Evolutionary conservation across 2,329 filamentous ascomycete genomes (phyloP), one percentile per base, ranked within the genome.

Genomic region (Aspergillus arachidicola): DNA sequence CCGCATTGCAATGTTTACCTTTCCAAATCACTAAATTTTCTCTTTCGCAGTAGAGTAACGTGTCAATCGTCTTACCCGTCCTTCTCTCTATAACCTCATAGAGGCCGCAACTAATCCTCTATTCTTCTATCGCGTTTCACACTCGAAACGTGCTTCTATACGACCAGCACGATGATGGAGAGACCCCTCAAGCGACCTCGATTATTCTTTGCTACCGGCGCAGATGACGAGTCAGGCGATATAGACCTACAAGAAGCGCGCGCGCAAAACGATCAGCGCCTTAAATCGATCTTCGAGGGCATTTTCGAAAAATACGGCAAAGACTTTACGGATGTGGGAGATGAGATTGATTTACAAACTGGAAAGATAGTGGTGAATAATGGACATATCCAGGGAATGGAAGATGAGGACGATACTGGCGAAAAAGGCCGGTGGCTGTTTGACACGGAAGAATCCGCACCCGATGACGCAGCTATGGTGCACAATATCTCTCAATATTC

Each of bases 271-370:
- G 89, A 92, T 65, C 81, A 84, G 66, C 88, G 88, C 63, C 85
- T 97, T 46, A 94, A 95, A 75, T 89, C 88, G n/a, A 88, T 88
- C 6, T 95, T 96, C 75, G 93, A 97, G 73, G 83, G 87, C 61
- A 96, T 98, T 60, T 97, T 97, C 74, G 87, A 90, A 64, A 97
- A 96, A 76, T 97, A 96, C 75, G 89, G 85, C 59, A 89, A 85
- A 67, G 91, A 97, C 75, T 97, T 97, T 72, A 88, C 88, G 2
- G 91, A 89, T 5, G 84, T 94, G 57, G 93, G 90, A 59, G 94
- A 98, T 76, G 93, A 97, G 79, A 93, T 98, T 71, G 92, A 98
- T 76, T 82, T 97, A 61, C 82, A 84, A 57, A 94, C 91, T 0
- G 93, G 92, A 59, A 83, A 91, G 63, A 88, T 98, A 54, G 84